Conservation (phyloP, 371 early-diverging fungal species). For the Rhizopus arrhizus region DNA sequence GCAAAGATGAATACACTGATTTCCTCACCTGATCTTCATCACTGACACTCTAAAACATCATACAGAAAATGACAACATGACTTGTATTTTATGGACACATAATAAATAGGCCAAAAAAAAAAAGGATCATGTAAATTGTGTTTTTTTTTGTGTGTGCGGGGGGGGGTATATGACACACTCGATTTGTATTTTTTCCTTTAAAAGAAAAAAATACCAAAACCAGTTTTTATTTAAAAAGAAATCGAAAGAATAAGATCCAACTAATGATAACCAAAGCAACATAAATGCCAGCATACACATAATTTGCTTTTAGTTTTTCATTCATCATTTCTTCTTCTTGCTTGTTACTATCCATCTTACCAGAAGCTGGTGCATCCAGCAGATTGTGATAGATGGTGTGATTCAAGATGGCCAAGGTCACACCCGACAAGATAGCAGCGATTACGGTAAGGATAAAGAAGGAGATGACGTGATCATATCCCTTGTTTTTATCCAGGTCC, state of each 20-base stretch:
- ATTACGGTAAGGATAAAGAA: slow-evolving; percentile 57
- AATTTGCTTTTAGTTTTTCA: slow-evolving; percentile 40
- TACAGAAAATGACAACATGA: no score
- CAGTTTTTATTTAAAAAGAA: slow-evolving; percentile 21
- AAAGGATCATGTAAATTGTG: no score
- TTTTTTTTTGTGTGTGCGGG: no score
- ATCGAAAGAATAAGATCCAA: slow-evolving; percentile 56
- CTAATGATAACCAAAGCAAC: slow-evolving; percentile 40
- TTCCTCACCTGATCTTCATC: no score
- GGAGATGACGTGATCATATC: slow-evolving; percentile 57
- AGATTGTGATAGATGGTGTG: slow-evolving; percentile 44
- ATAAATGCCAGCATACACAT: slow-evolving; percentile 51
- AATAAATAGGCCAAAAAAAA: no score
- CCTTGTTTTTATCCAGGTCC: slow-evolving; percentile 48
- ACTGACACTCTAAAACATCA: no score
- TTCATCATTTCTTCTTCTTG: slow-evolving; percentile 17
- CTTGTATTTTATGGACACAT: no score
- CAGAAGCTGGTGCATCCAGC: slow-evolving; percentile 32
- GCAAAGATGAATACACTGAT: no score
- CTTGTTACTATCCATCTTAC: not conserved
- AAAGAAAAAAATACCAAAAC: no score
- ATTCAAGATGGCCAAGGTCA: slow-evolving; percentile 47
- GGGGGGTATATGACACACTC: no score
- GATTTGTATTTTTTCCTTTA: no score
- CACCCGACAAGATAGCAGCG: slow-evolving; percentile 45